These are phyloP conservation scores for Plasmodium inui DNA, from an alignment of 169 alveolate genomes.

Conservation along the genomic window DNA sequence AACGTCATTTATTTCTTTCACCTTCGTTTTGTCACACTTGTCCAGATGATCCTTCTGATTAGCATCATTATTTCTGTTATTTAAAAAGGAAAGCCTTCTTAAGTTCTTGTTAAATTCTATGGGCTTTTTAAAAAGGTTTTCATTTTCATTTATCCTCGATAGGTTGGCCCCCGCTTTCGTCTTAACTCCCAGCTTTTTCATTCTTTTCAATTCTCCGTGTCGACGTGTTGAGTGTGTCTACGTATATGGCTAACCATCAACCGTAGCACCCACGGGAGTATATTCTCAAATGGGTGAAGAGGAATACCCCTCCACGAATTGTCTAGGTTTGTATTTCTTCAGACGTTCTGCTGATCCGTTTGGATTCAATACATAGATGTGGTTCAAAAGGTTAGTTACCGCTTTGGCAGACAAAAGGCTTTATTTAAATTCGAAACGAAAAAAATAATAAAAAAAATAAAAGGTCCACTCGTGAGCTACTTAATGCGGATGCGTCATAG, in stretches of 20 bases:
- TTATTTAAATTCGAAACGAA: neutral
- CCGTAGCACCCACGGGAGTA: neutral
- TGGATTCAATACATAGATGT: neutral
- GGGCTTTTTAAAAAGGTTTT: conserved; percentile 39
- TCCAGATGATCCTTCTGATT: neutral
- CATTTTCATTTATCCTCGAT: conserved; percentile 14
- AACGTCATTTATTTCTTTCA: conserved; percentile 81
- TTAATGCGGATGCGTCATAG: neutral
- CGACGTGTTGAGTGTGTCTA: neutral
- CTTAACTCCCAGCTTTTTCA: conserved; percentile 66
- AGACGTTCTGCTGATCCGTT: neutral
- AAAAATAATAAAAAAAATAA: neutral
- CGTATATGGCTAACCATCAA: neutral
- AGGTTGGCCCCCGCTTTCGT: conserved; percentile 7
- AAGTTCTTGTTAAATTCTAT: conserved; percentile 68
- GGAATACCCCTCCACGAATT: neutral
- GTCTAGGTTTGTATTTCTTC: neutral
- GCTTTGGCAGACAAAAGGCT: neutral
- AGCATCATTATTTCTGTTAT: conserved; percentile 27
- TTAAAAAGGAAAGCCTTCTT: conserved; percentile 56
- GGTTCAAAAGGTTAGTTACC: neutral
- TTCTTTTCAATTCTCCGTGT: neutral
- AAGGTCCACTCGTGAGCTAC: neutral
- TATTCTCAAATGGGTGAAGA: neutral
- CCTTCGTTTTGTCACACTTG: conserved; percentile 50